phyloP scores from a whole-genome alignment of 2,329 filamentous ascomycete genomes.

The Colletotrichum lini region DNA sequence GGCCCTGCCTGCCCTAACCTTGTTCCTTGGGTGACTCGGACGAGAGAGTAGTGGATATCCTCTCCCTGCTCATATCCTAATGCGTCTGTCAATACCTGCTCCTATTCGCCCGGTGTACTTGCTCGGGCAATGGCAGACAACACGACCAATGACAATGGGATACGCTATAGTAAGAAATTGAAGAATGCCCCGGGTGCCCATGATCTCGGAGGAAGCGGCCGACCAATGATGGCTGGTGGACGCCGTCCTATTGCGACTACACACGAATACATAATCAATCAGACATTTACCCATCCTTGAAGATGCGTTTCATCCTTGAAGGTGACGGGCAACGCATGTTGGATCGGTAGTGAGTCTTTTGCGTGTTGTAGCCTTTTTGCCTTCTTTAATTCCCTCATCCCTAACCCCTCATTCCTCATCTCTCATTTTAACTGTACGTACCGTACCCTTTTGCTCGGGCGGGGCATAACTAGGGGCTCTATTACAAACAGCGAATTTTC shows the following conservation, averaged over 20 bases:
- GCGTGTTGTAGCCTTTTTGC: not conserved
- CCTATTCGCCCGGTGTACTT: not conserved
- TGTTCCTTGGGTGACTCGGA: not conserved
- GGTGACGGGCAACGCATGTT: slow-evolving; percentile 5
- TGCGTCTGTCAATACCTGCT: not conserved
- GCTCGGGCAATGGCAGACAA: not conserved
- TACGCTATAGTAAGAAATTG: not conserved
- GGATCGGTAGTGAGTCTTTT: slow-evolving; percentile 1
- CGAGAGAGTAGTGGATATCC: not conserved
- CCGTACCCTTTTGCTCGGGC: not conserved
- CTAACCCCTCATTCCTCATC: slow-evolving; percentile 13
- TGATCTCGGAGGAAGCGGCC: slow-evolving; percentile 4
- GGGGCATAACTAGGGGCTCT: slow-evolving; percentile 3
- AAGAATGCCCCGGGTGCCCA: not conserved
- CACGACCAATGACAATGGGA: not conserved
- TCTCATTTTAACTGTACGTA: not conserved
- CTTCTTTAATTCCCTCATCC: slow-evolving; percentile 11
- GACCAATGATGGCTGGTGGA: slow-evolving; percentile 28
- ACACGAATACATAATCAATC: slow-evolving; percentile 15
- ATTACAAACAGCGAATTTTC: not conserved
- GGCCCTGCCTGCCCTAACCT: not conserved
- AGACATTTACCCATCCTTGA: slow-evolving; percentile 35
- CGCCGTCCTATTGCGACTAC: slow-evolving; percentile 25
- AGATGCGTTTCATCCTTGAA: slow-evolving; percentile 29
- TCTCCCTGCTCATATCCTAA: not conserved